Conservation (phyloP, 805 yeast genomes). For the Nakazawaea siamensis region DNA sequence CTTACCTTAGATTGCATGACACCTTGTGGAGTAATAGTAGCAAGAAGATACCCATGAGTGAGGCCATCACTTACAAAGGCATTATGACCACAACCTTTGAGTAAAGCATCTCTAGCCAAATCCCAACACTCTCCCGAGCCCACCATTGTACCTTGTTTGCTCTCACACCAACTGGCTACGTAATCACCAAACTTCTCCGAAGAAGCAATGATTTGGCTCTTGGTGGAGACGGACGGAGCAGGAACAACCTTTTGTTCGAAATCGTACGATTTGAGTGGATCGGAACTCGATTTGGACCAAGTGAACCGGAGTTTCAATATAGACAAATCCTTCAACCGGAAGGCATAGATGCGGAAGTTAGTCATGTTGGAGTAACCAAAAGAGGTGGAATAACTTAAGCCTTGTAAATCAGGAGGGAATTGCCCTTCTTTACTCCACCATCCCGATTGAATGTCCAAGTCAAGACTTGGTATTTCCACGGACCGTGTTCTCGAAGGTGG, state of each 20-base stretch:
- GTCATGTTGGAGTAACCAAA: slow-evolving; percentile 20
- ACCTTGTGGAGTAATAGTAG: neutral
- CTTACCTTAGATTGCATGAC: slow-evolving; percentile 21
- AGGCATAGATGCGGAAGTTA: slow-evolving; percentile 24
- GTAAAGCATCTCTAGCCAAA: slow-evolving; percentile 44
- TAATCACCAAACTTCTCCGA: slow-evolving; percentile 38
- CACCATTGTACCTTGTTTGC: slow-evolving; percentile 35
- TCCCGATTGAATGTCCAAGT: slow-evolving; percentile 33
- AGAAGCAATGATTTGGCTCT: slow-evolving; percentile 24
- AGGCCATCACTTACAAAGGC: slow-evolving; percentile 43
- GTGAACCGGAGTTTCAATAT: slow-evolving; percentile 24
- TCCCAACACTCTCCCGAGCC: slow-evolving; percentile 60
- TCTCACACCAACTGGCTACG: slow-evolving; percentile 48
- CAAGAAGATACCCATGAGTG: slow-evolving; percentile 31
- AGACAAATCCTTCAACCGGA: slow-evolving; percentile 35
- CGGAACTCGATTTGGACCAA: slow-evolving; percentile 26
- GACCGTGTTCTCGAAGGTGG: neutral
- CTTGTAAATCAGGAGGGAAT: slow-evolving; percentile 28
- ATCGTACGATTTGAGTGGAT: slow-evolving; percentile 18
- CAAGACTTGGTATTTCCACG: slow-evolving; percentile 8
- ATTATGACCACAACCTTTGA: slow-evolving; percentile 47
- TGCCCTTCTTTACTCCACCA: slow-evolving; percentile 35
- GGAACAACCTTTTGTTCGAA: slow-evolving; percentile 27
- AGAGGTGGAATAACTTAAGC: slow-evolving; percentile 25
- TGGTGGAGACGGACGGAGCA: slow-evolving; percentile 32